Evolutionary conservation across 371 early-diverging fungal genomes (phyloP), one percentile per base, ranked within the genome.

Genomic region (Rhizopus sp.): DNA sequence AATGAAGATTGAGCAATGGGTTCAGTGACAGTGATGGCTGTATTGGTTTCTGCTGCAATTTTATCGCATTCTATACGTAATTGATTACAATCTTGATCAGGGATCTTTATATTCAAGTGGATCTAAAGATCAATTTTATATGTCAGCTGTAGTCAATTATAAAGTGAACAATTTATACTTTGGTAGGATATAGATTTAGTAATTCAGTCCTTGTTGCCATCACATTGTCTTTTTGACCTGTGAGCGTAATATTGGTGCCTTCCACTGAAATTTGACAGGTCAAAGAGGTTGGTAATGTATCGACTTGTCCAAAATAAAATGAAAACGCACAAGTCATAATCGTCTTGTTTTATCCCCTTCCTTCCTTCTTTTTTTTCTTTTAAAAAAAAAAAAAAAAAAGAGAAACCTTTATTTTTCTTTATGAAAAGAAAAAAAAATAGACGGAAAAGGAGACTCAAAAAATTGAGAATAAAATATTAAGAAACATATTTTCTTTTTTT

Each of bases 191-290:
- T 62, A 61, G 53, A 33, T 63, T 56, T 34, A 78, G 55, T 55
- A 78, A 62, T 55, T 78, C 75, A 49, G 73, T 69, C 59, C 78
- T 73, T 29, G 73, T 71, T 47, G 72, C 64, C 64, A 67, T 69
- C 49, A 78, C 70, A 63, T 68, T 60, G 34, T 65, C 61, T 42
- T 64, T 53, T 55, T 71, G 69, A 39, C 78, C 78, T 46, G 65
- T 66, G 45, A 78, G 50, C 15, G 78, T 78, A 31, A 75, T 52
- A 55, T 78, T 78, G 57, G 69, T 66, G 46, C 74, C 66, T 65
- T 75, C 60, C 42, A 66, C 55, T 50, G 60, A 47, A 29, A 64
- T 60, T 64, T 64, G 65, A 72, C 72, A 72, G 66, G 63, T 72
- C 56, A 69, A 67, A 23, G 67, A 55, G 50, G 67, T 57, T 33